Conservation (phyloP, 1,139 yeast species). For the Debaryomycetaceae sp. region DNA sequence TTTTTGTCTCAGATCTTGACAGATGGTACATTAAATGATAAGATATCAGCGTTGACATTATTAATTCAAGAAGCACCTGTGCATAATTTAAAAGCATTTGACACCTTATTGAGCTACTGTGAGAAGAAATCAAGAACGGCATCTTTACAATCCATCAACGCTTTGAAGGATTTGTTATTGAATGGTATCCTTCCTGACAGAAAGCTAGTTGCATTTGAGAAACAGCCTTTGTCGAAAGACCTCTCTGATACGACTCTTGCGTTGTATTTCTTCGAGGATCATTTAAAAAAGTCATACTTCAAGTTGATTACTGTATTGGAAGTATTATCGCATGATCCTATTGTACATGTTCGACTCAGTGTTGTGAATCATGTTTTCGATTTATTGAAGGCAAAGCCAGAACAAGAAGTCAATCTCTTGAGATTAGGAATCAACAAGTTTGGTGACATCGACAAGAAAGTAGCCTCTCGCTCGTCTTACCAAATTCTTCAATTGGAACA, state of each 20-base stretch:
- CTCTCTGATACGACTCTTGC: constrained; percentile 57
- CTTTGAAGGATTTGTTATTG: constrained; percentile 81
- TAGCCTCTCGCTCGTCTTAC: constrained; percentile 84
- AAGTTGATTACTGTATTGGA: constrained; percentile 69
- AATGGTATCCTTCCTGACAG: constrained; percentile 83
- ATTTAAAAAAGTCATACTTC: constrained; percentile 74
- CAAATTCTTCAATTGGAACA: constrained; percentile 78
- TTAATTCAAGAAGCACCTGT: constrained; percentile 93
- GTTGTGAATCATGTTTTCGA: constrained; percentile 77
- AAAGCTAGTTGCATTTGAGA: constrained; percentile 74
- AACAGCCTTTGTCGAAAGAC: constrained; percentile 59
- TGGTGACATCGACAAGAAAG: constrained; percentile 90
- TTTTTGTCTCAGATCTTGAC: constrained; percentile 85
- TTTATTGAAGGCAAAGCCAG: constrained; percentile 81
- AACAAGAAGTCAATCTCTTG: constrained; percentile 90
- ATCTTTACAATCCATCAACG: constrained; percentile 85
- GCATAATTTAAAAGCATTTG: constrained; percentile 83
- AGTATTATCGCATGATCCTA: constrained; percentile 82
- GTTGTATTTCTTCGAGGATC: constrained; percentile 83
- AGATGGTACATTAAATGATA: constrained; percentile 94
- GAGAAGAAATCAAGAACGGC: constrained; percentile 93
- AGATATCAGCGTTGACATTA: constrained; percentile 89
- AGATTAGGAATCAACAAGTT: constrained; percentile 88
- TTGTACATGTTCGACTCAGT: constrained; percentile 80
- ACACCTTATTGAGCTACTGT: constrained; percentile 72